Conservation (phyloP, 345 rosid genomes). For the Populus davidiana region DNA sequence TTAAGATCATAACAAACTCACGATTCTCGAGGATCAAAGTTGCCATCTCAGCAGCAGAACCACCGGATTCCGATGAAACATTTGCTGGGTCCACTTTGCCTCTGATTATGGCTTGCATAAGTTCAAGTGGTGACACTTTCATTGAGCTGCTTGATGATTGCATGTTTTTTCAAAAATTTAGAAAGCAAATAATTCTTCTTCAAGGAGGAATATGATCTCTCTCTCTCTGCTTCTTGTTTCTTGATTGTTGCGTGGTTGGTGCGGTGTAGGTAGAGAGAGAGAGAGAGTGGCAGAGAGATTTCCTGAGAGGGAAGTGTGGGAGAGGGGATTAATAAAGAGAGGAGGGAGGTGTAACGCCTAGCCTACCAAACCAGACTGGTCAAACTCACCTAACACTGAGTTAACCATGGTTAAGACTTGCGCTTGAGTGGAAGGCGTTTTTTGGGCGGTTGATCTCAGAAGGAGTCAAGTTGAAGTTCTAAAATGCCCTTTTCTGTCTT, state of each 20-base stretch:
- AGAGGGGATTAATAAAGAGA: neutral
- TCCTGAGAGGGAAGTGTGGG: neutral
- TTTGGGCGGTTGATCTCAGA: neutral
- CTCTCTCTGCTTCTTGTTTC: neutral
- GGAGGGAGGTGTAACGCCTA: neutral
- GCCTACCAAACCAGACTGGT: slow-evolving; percentile 32
- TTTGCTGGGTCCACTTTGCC: slow-evolving; percentile 71
- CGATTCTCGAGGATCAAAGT: slow-evolving; percentile 53
- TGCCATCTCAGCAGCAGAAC: slow-evolving; percentile 37
- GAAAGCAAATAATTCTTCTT: neutral
- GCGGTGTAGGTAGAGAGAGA: neutral
- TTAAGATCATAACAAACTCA: slow-evolving; percentile 64
- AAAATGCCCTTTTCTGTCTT: neutral
- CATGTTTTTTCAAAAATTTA: neutral
- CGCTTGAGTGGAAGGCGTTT: neutral
- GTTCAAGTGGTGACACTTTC: slow-evolving; percentile 67
- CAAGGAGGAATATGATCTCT: neutral
- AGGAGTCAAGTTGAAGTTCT: neutral
- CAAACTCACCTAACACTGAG: slow-evolving; percentile 21
- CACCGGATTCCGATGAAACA: slow-evolving; percentile 39
- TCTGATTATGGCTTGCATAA: slow-evolving; percentile 73
- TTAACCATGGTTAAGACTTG: slow-evolving; percentile 27
- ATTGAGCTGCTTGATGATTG: slow-evolving; percentile 26
- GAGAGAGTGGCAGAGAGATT: neutral
- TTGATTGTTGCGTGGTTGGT: neutral